Conservation (phyloP, 352 stramenopile species). For the Pythium folliculosum region DNA sequence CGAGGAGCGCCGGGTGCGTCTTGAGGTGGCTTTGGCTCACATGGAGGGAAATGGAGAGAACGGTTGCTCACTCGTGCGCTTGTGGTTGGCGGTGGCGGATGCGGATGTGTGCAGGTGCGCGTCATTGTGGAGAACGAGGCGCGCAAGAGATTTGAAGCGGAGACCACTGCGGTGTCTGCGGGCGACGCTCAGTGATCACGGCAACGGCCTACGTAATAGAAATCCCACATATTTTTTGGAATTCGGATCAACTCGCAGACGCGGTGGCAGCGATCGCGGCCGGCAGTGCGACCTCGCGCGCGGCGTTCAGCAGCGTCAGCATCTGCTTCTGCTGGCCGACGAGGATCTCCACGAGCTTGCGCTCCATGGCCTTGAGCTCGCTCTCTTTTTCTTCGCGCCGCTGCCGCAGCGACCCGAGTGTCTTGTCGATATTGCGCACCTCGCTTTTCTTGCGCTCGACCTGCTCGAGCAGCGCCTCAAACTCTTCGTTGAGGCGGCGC, state of each 20-base stretch:
- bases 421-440: constrained; percentile 62
- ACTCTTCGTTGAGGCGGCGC: constrained; percentile 80
- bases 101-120: constrained; percentile 33
- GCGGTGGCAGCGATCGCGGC: constrained; percentile 11
- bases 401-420: constrained; percentile 49
- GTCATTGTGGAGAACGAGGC: constrained; percentile 65
- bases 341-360: constrained; percentile 82
- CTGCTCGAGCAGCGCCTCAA: constrained; percentile 68
- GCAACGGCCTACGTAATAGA: not conserved
- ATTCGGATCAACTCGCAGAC: not conserved
- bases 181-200: not conserved
- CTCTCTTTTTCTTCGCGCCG: constrained; percentile 71
- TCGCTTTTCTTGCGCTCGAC: constrained; percentile 74
- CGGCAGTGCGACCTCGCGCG: constrained; percentile 37
- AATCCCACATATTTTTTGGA: not conserved
- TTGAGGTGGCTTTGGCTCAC: not conserved
- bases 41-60: not conserved
- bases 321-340: constrained; percentile 86
- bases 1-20: constrained; percentile 65
- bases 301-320: constrained; percentile 48
- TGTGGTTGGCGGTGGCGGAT: not conserved
- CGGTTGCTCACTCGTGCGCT: not conserved
- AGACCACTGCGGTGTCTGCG: constrained; percentile 25
- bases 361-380: constrained; percentile 76
- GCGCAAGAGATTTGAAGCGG: constrained; percentile 56